These are phyloP conservation scores for Teratosphaeria epicoccoides DNA, from an alignment of 2,329 filamentous ascomycete genomes.

Conservation along the genomic window DNA sequence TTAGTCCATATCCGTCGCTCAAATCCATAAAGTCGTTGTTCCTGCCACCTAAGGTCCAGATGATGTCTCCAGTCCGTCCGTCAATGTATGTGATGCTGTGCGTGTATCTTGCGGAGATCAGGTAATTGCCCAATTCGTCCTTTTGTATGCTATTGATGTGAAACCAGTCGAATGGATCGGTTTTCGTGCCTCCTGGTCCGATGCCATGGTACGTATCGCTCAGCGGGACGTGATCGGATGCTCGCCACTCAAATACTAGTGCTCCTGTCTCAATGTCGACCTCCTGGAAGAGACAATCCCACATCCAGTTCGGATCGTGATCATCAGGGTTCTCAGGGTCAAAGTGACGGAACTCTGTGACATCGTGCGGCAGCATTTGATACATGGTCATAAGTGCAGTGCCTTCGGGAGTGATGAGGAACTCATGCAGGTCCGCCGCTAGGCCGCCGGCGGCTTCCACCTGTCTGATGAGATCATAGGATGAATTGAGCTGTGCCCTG, in stretches of 20 bases:
- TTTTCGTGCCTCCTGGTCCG: constrained; percentile 29
- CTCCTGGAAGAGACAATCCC: constrained; percentile 38
- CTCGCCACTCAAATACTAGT: constrained; percentile 38
- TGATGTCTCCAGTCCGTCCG: constrained; percentile 31
- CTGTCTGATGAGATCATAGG: constrained; percentile 31
- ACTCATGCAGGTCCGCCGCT: constrained; percentile 34
- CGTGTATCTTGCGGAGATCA: constrained; percentile 36
- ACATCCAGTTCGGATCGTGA: constrained; percentile 20
- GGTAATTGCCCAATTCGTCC: constrained; percentile 36
- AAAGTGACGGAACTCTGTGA: constrained; percentile 14
- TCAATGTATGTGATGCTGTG: constrained; percentile 37
- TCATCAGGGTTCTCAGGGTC: constrained; percentile 10
- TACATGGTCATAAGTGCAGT: constrained; percentile 37
- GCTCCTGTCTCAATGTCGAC: constrained; percentile 35
- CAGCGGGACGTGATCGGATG: constrained; percentile 34
- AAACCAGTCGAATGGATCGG: constrained; percentile 42
- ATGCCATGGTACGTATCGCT: constrained; percentile 26
- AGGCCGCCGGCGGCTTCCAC: constrained; percentile 29
- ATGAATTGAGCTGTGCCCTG: constrained; percentile 21
- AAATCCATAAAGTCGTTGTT: constrained; percentile 28
- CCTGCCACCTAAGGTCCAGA: constrained; percentile 40
- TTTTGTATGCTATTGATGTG: constrained; percentile 44
- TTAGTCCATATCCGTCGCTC: constrained; percentile 16
- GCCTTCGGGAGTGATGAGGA: constrained; percentile 32
- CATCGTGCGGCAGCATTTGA: constrained; percentile 17